Evolutionary conservation across 2,329 filamentous ascomycete genomes (phyloP).

Genomic region (Sarocladium oryzae): DNA sequence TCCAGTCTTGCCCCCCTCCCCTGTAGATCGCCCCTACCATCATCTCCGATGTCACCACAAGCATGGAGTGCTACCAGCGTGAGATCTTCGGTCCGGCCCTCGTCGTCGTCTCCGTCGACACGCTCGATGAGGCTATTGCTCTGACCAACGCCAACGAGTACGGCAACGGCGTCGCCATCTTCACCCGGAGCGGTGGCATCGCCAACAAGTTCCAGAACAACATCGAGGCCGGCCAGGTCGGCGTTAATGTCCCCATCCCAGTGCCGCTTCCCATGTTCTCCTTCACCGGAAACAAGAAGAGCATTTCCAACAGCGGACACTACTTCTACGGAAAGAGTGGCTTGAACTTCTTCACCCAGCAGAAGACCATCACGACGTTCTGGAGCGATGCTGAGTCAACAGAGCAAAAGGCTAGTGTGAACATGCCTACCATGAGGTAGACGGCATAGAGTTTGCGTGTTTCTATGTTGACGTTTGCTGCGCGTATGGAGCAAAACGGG

Average conservation of each 20-base stretch:
- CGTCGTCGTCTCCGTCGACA: constrained; percentile 64
- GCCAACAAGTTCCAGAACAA: constrained; percentile 64
- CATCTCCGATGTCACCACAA: constrained; percentile 65
- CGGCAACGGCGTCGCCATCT: constrained; percentile 71
- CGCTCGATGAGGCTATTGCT: constrained; percentile 64
- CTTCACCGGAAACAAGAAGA: constrained; percentile 69
- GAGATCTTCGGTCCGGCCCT: constrained; percentile 75
- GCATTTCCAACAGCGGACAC: constrained; percentile 76
- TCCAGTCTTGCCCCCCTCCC: too few species aligned
- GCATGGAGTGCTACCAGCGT: constrained; percentile 71
- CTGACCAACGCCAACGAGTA: constrained; percentile 74
- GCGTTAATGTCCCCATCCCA: constrained; percentile 69
- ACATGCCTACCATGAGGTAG: constrained; percentile 4
- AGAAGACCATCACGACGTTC: constrained; percentile 83
- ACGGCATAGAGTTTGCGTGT: too few species aligned
- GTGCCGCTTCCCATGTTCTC: constrained; percentile 57
- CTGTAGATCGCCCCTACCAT: constrained; percentile 64
- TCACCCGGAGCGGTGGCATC: constrained; percentile 63
- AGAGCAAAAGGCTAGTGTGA: background rate
- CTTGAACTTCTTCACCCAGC: constrained; percentile 81
- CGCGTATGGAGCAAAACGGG: too few species aligned
- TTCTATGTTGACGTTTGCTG: too few species aligned
- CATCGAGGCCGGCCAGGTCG: constrained; percentile 71
- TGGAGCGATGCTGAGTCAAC: constrained; percentile 54
- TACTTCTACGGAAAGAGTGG: constrained; percentile 88